Base-by-base conservation (phyloP, 2,329 filamentous ascomycete species). In the Ophiostoma tasmaniense region DNA sequence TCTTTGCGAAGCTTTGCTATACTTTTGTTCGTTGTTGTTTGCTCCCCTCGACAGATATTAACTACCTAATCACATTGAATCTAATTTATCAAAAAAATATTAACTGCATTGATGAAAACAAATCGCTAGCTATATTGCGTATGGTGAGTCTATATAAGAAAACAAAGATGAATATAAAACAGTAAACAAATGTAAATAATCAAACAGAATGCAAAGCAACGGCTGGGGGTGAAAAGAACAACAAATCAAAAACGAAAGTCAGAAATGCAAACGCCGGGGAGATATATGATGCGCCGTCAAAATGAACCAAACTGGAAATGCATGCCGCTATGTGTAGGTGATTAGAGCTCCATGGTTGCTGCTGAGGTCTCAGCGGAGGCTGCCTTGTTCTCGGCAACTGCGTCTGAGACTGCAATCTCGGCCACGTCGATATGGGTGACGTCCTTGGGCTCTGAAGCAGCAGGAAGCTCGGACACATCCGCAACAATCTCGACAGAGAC, bases 251-350 rank as follows among this genome's bases (percentile, higher is more conserved):
- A 14, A 3, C 30, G 14, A 30, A 11, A 17, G 45, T 28, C 5
- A 37, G 14, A 62, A 62, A 59, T 25, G 22, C 37, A 37, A 66
- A 62, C 55, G 17, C 62, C 50, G 45, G 42, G 59, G 61, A 64
- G 61, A 64, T 64, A 64, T 64, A 39, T 64, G 33, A 22, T 64
- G 61, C 61, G 61, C 61, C 61, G 59, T 37, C 33, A 37, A 65
- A 22, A 66, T 42, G 13, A 62, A 74, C 7, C 22, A 28, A 30
- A 11, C 30, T 37, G 25, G 7, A 52, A 52, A 64, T 17, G 61
- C 20, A 64, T 33, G 71, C 74, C 66, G 61, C 33, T 20, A 39
- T 20, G 61, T 39, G 17, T 20, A 39, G 33, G 61, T 39, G 33
- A 64, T 64, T 37, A 64, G 17, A 64, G 25, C 25, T 68, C 67